These are phyloP conservation scores for Phanerochaete carnosa DNA, from an alignment of 768 basidiomycete species.

Conservation along the genomic window DNA sequence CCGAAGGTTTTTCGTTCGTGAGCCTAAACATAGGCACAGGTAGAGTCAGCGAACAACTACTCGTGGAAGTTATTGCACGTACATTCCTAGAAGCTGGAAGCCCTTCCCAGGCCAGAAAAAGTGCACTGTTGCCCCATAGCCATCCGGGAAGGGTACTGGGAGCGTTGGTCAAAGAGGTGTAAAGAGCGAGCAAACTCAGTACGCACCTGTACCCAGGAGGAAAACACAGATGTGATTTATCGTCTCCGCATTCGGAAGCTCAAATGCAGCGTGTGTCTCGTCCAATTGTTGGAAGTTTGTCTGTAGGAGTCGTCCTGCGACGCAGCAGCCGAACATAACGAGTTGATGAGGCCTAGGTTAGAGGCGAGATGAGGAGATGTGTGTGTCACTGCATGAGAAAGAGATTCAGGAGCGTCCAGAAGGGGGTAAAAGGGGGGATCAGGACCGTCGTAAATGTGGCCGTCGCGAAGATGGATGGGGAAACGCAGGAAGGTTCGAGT, in stretches of 20 bases:
- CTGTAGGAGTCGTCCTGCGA: constrained; percentile 75
- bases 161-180: background rate
- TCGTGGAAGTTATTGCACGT: constrained; percentile 25
- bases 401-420: background rate
- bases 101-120: constrained; percentile 86
- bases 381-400: background rate
- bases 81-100: constrained; percentile 85
- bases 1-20: constrained; percentile 86
- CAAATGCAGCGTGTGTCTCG: constrained; percentile 78
- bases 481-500: background rate
- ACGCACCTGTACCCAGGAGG: constrained; percentile 69
- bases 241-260: constrained; percentile 62
- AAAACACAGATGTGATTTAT: constrained; percentile 90
- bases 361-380: background rate
- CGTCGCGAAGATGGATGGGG: background rate
- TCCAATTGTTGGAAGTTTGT: constrained; percentile 81
- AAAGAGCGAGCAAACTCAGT: background rate
- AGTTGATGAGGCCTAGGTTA: background rate
- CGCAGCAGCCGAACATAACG: constrained; percentile 75
- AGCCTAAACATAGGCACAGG: constrained; percentile 46
- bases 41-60: background rate
- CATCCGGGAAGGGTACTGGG: constrained; percentile 75
- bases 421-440: background rate
- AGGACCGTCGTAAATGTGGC: background rate
- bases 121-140: constrained; percentile 81